Base-by-base conservation (phyloP, 257 asterid species). In the Primulina eburnea region DNA sequence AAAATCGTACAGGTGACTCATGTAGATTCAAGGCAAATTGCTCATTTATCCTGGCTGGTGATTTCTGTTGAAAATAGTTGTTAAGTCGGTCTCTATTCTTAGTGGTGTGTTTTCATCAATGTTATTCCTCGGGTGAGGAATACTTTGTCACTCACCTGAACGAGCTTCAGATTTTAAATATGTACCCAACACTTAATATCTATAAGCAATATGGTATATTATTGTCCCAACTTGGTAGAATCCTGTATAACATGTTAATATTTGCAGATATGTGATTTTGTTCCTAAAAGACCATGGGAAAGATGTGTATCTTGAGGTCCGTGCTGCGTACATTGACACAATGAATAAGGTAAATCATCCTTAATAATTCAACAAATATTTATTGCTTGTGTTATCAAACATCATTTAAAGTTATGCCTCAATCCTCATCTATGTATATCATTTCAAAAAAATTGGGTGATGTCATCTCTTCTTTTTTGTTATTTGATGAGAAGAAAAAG, bases 231-330 rank as follows among this genome's bases (percentile, higher is more conserved):
- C n/a, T 53, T 16, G 43, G 11, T 69, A 60, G 68, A 68, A 61
- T 32, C 30, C 70, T 53, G 59, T 62, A 58, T 73, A 21, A 47
- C 52, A 68, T 33, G 57, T 72, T 59, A 37, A 47, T 70, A 82
- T 64, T 21, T 81, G 80, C 87, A 91, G 99, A 84, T 94, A 86
- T 72, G 84, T 89, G 65, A 83, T 89, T 76, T 76, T 80, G 56
- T 94, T 94, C 77, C 97, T 94, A 62, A 94, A 89, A 84, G 99
- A 89, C 77, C 96, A 94, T 37, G 97, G 97, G 61, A 91, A 85
- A 74, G 99, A 94, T 77, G 91, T 91, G 61, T 86, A 88, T 82
- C 77, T 80, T 67, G 99, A 94, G 78, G 87, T 94, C 71, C 97
- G 93, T 77, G 89, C 96, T 56, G 97, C 99, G 75, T 94, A 94